Percentiles rank a stretch among this genome's conserved stretches.
phyloP scores from a whole-genome alignment of 495 filamentous ascomycete genomes.

The Jackrogersella multiformis region DNA sequence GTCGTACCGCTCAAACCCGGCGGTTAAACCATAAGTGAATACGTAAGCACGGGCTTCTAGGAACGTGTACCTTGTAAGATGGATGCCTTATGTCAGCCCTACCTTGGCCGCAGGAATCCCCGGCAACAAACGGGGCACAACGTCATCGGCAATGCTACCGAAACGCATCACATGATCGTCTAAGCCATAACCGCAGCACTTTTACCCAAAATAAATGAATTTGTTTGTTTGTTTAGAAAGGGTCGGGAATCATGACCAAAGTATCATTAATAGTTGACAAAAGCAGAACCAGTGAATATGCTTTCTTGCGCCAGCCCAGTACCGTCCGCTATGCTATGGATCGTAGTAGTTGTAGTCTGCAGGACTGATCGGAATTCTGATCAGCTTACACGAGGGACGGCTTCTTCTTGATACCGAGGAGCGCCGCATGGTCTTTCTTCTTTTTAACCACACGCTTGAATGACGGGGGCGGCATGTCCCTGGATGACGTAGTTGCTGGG shows the following conservation, averaged over 20 bases:
- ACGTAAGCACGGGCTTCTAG: not conserved
- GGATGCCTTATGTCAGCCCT: not conserved
- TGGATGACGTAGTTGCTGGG: conserved; percentile 32
- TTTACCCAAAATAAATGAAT: not conserved
- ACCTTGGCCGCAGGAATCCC: not conserved
- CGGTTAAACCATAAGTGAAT: not conserved
- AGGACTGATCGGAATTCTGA: not conserved
- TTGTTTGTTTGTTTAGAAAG: too few relatives aligned
- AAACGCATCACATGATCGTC: not conserved
- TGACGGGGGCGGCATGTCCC: conserved; percentile 64
- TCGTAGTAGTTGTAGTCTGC: not conserved
- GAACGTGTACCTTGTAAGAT: not conserved
- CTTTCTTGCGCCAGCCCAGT: not conserved
- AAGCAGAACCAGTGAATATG: not conserved
- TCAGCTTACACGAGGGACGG: conserved; percentile 53
- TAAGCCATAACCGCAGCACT: not conserved
- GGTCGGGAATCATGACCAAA: not conserved
- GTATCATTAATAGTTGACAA: conserved; percentile 1
- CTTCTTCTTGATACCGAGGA: conserved; percentile 94
- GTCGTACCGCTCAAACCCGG: too few relatives aligned
- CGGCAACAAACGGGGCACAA: not conserved
- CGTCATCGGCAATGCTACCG: not conserved
- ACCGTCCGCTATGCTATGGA: conserved; percentile 31
- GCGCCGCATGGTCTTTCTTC: conserved; percentile 77
- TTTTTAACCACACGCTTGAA: conserved; percentile 84